These are phyloP conservation scores for Penicilliopsis zonata DNA, from an alignment of 495 filamentous ascomycete species.

Conservation along the genomic window DNA sequence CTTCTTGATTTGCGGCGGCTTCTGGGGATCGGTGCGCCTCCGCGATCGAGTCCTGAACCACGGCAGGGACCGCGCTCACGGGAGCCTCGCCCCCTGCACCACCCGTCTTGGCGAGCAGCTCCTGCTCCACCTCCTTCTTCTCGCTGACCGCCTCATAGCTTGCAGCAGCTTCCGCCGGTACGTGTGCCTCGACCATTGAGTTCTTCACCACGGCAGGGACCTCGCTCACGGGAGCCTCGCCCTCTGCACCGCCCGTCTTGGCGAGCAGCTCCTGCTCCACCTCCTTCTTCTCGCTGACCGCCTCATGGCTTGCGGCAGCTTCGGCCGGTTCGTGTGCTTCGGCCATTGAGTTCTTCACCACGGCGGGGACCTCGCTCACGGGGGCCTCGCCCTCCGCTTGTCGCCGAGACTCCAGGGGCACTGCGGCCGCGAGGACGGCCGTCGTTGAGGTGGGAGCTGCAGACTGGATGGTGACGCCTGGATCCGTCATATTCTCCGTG, in stretches of 20 bases:
- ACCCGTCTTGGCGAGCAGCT: conserved; percentile 29
- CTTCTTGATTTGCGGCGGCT: conserved; percentile 52
- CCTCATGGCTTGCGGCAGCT: conserved; percentile 48
- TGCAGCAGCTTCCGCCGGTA: conserved; percentile 58
- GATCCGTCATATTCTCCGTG: conserved; percentile 24
- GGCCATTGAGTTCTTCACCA: conserved; percentile 52
- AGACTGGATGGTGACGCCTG: conserved; percentile 52
- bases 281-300: conserved; percentile 55
- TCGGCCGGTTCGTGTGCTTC: conserved; percentile 47
- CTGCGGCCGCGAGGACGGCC: conserved; percentile 54
- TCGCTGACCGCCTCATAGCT: conserved; percentile 59
- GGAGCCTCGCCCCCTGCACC: conserved; percentile 16
- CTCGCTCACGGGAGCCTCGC: conserved; percentile 16
- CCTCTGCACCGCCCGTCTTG: conserved; percentile 13
- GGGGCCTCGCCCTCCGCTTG: conserved; percentile 4
- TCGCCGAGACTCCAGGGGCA: conserved; percentile 49
- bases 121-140: conserved; percentile 64
- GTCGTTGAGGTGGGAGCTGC: conserved; percentile 61
- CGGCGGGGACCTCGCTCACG: conserved; percentile 33
- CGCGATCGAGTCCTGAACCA: conserved; percentile 61
- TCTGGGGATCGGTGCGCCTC: conserved; percentile 55
- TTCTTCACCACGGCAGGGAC: conserved; percentile 66
- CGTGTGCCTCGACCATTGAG: conserved; percentile 53
- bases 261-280: conserved; percentile 48
- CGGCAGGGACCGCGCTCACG: conserved; percentile 48